A percentile compares a stretch with the other conserved stretches of the same genome.
Evolutionary conservation across 441 rosid species (phyloP).

Genomic region (Bocquillonia castaneifolia): DNA sequence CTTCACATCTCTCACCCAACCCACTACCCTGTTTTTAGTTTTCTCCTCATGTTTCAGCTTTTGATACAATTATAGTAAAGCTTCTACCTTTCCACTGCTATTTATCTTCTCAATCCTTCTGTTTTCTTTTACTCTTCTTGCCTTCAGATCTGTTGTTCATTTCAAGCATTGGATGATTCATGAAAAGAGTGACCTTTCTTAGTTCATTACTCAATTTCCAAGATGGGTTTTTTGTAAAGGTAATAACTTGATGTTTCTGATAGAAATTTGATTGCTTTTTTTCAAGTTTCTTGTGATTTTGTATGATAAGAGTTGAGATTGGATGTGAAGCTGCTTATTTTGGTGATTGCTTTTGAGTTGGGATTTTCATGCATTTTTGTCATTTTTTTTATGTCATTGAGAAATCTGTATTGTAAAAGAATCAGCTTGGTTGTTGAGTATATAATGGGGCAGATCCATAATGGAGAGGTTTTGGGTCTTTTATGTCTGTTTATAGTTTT

Average conservation of each 20-base stretch:
- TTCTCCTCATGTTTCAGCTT: neutral
- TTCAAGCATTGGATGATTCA: slow-evolving; percentile 11
- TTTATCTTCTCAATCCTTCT: too few species aligned
- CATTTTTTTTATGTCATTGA: neutral
- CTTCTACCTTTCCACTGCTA: too few species aligned
- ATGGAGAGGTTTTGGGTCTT: slow-evolving; percentile 26
- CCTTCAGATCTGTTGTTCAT: slow-evolving; percentile 42
- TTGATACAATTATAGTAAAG: too few species aligned
- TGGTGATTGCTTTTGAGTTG: slow-evolving; percentile 12
- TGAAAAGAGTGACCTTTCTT: slow-evolving; percentile 9
- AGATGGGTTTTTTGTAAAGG: slow-evolving; percentile 22
- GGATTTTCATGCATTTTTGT: slow-evolving; percentile 7
- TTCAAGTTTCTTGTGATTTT: slow-evolving; percentile 6
- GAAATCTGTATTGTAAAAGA: neutral
- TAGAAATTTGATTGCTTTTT: slow-evolving; percentile 20
- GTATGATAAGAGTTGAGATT: neutral
- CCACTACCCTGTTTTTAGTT: neutral
- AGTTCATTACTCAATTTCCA: slow-evolving; percentile 23
- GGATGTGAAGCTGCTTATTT: slow-evolving; percentile 13
- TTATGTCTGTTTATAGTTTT: slow-evolving; percentile 29
- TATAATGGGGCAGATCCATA: slow-evolving; percentile 35
- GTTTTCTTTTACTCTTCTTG: too few species aligned
- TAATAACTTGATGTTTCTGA: slow-evolving; percentile 24
- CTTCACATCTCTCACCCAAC: slow-evolving; percentile 17
- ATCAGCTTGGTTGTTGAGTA: slow-evolving; percentile 18